Evolutionary conservation across 2,329 filamentous ascomycete species (phyloP).

Genomic region (Byssothecium circinans): DNA sequence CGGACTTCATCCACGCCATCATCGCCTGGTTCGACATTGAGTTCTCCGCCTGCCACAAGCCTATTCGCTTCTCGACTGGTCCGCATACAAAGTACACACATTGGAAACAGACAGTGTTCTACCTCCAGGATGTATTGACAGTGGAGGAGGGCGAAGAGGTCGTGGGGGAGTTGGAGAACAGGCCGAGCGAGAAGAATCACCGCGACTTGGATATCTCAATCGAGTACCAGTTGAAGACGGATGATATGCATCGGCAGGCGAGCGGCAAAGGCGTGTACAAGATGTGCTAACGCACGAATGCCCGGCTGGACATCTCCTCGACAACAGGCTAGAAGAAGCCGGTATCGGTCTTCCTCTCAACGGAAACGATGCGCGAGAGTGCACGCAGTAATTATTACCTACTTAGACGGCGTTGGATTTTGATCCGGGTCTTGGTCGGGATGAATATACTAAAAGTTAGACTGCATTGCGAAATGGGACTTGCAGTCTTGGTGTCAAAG

Average conservation of each 20-base stretch:
- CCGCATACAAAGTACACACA: conserved; percentile 99
- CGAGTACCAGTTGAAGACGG: conserved; percentile 76
- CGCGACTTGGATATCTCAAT: conserved; percentile 92
- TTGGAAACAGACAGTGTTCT: conserved; percentile 99
- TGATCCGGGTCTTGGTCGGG: not conserved
- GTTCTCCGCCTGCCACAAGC: conserved; percentile 97
- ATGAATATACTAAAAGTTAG: not conserved
- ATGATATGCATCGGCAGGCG: conserved; percentile 69
- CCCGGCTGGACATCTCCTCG: not conserved
- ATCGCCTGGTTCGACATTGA: conserved; percentile 99
- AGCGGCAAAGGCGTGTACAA: conserved; percentile 78
- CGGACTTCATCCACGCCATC: conserved; percentile 93
- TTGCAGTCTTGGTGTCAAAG: not conserved
- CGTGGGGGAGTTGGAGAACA: conserved; percentile 72
- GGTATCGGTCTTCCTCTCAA: too few relatives aligned
- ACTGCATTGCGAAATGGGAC: not conserved
- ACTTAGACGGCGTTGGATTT: conserved; percentile 1
- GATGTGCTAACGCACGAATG: conserved; percentile 50
- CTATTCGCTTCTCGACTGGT: conserved; percentile 92
- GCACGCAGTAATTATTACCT: not conserved
- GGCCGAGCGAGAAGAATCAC: conserved; percentile 90
- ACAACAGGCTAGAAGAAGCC: too few relatives aligned
- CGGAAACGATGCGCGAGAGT: not conserved
- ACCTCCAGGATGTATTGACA: conserved; percentile 88
- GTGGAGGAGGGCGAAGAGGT: conserved; percentile 86